These are phyloP conservation scores for Myochromella boudieri DNA, from an alignment of 768 basidiomycete species.

Conservation along the genomic window DNA sequence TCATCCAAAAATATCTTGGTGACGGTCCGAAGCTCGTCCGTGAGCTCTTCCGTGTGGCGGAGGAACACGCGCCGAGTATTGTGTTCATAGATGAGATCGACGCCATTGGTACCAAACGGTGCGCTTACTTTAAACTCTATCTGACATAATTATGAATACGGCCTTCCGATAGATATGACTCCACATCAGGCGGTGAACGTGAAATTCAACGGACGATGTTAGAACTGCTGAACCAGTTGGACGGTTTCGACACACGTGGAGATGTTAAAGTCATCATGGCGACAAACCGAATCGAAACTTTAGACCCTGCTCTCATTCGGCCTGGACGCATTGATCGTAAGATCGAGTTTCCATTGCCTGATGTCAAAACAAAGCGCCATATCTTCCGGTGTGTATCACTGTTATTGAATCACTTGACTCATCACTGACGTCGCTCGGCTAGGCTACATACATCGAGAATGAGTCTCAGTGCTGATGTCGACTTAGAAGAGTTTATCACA, in stretches of 20 bases:
- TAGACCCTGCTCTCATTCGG: constrained; percentile 97
- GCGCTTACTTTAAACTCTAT: constrained; percentile 16
- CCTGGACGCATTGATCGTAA: constrained; percentile 99
- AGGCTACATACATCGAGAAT: constrained; percentile 94
- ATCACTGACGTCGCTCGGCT: background rate
- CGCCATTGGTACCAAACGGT: constrained; percentile 98
- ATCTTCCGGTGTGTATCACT: constrained; percentile 76
- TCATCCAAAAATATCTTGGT: constrained; percentile 99
- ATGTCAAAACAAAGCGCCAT: constrained; percentile 98
- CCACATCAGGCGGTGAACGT: constrained; percentile 96
- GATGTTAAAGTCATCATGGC: constrained; percentile 99
- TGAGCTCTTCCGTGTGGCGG: constrained; percentile 94
- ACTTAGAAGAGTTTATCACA: constrained; percentile 93
- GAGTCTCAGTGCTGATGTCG: constrained; percentile 86
- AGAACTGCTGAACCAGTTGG: constrained; percentile 96
- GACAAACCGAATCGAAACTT: constrained; percentile 94
- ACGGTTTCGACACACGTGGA: constrained; percentile 99
- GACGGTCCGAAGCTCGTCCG: constrained; percentile 98
- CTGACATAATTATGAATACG: background rate
- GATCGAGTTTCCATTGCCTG: constrained; percentile 97
- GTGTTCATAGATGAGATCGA: constrained; percentile 99
- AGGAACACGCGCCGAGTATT: constrained; percentile 97
- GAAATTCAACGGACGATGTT: constrained; percentile 99
- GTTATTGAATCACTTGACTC: constrained; percentile 1
- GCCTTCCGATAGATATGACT: constrained; percentile 74